Evolutionary conservation across 1,284 basidiomycete genomes (phyloP), one percentile per base, ranked within the genome.

Genomic region (Ceratobasidium theobromae): DNA sequence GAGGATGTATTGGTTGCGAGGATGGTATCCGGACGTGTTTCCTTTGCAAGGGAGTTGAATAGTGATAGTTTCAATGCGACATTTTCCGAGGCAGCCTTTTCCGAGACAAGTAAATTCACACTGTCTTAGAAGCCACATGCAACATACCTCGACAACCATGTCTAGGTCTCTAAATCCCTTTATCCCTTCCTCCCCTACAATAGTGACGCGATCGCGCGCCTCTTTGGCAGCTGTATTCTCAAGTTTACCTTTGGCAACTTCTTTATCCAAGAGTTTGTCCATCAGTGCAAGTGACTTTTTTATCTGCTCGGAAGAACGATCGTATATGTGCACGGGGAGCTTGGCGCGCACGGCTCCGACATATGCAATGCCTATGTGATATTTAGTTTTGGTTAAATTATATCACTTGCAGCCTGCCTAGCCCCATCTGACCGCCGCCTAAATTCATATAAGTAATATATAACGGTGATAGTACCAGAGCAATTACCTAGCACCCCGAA

Each of bases 1-100:
- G 92, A 95, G 62, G 91, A 95, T 1, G 95, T 99, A 74, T 99
- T 98, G 55, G 88, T 87, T 0, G 95, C 95, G 27, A 99, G 80
- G 64, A 98, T 94, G 2, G 93, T 85, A 32, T 84, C 81, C 0
- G 88, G 85, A 16, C 85, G 82, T 55, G 95, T 76, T 68, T 86
- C 83, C 48, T 81, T 80, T 18, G 88, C 85, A 16, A 98, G 82
- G 3, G 81, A 79, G 4, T 80, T 77, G 77, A 98, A 97, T 69
- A 98, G 86, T 11, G 80, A 79, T 70, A 87, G 82, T 78, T 98
- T 99, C 53, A 97, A 76, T 1, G 83, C 74, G 12, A 97, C 78
- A 60, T 89, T 87, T 77, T 98, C 95, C 3, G 94, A 92, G 0
- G 92, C 94, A 0, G 95, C 96, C 90, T 93, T 72, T 6, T 27